phyloP scores from a whole-genome alignment of 805 yeast species.

The Clavispora fructus region DNA sequence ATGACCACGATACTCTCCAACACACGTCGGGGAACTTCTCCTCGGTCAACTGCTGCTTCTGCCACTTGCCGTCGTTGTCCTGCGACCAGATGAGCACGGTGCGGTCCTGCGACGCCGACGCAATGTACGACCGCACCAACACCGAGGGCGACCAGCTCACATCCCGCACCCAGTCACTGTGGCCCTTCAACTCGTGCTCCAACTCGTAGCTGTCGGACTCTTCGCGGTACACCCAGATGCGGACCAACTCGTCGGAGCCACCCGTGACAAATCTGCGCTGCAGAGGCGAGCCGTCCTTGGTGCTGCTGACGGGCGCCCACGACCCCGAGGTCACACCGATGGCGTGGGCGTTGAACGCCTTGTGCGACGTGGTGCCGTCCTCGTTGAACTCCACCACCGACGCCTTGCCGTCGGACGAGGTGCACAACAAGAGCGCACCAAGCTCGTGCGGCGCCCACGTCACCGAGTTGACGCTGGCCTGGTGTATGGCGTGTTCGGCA shows the following conservation, averaged over 20 bases:
- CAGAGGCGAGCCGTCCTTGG: slow-evolving; percentile 25
- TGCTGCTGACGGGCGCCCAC: slow-evolving; percentile 71
- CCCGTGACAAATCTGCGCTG: slow-evolving; percentile 83
- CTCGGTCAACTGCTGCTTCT: slow-evolving; percentile 63
- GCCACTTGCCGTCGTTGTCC: slow-evolving; percentile 70
- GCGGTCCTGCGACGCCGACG: slow-evolving; percentile 95
- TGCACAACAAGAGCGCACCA: slow-evolving; percentile 85
- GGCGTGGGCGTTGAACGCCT: slow-evolving; percentile 73
- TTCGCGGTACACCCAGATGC: slow-evolving; percentile 76
- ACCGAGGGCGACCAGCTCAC: slow-evolving; percentile 97
- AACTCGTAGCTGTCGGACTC: slow-evolving; percentile 53
- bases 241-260: slow-evolving; percentile 91
- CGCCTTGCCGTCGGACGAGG: slow-evolving; percentile 90
- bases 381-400: slow-evolving; percentile 88
- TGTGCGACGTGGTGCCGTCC: slow-evolving; percentile 72
- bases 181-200: slow-evolving; percentile 81
- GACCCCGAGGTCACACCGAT: slow-evolving; percentile 93
- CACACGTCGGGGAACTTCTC: slow-evolving; percentile 94
- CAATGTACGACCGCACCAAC: slow-evolving; percentile 81
- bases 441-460: slow-evolving; percentile 97
- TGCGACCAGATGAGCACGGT: slow-evolving; percentile 95
- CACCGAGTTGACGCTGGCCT: slow-evolving; percentile 90
- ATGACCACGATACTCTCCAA: slow-evolving; percentile 98
- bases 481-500: slow-evolving; percentile 82
- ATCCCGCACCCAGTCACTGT: slow-evolving; percentile 97